Conservation (phyloP, 1,284 basidiomycete genomes). For the Apiotrichum laibachii region DNA sequence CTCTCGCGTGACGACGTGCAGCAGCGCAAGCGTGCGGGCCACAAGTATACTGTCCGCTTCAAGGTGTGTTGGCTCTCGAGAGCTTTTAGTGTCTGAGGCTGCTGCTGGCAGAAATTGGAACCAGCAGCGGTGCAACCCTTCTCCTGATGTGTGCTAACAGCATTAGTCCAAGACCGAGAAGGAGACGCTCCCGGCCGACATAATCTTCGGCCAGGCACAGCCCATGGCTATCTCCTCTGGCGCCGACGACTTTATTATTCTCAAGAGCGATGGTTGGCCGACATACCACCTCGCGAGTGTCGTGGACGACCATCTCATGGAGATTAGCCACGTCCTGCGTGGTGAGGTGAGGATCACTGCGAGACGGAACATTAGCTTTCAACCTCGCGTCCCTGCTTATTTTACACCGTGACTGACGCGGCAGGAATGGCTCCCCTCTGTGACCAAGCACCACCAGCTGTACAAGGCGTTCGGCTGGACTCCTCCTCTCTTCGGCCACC, state of each 20-base stretch:
- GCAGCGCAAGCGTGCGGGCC: constrained; percentile 67
- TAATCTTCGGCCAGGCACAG: constrained; percentile 37
- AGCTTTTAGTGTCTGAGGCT: not conserved
- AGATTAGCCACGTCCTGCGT: constrained; percentile 88
- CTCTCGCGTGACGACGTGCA: constrained; percentile 79
- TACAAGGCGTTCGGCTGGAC: constrained; percentile 73
- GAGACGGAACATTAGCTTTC: not conserved
- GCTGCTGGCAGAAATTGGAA: not conserved
- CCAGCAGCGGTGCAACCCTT: not conserved
- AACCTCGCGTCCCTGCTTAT: no score
- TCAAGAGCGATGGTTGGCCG: constrained; percentile 90
- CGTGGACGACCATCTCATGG: constrained; percentile 94
- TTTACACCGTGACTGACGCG: not conserved
- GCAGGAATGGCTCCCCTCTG: constrained; percentile 89
- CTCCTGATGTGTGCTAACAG: constrained; percentile 1
- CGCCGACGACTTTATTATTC: constrained; percentile 79
- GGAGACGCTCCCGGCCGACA: constrained; percentile 25
- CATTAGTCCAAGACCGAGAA: constrained; percentile 22
- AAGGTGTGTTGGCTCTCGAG: constrained; percentile 60
- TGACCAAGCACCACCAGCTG: constrained; percentile 88
- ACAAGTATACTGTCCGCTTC: constrained; percentile 78
- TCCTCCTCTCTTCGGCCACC: constrained; percentile 81
- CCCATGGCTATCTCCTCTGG: constrained; percentile 24
- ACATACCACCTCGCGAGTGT: constrained; percentile 97
- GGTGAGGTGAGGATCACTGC: constrained; percentile 66